These are phyloP conservation scores for Trichaptum fuscoviolaceum DNA, from an alignment of 768 basidiomycete species.

Conservation along the genomic window DNA sequence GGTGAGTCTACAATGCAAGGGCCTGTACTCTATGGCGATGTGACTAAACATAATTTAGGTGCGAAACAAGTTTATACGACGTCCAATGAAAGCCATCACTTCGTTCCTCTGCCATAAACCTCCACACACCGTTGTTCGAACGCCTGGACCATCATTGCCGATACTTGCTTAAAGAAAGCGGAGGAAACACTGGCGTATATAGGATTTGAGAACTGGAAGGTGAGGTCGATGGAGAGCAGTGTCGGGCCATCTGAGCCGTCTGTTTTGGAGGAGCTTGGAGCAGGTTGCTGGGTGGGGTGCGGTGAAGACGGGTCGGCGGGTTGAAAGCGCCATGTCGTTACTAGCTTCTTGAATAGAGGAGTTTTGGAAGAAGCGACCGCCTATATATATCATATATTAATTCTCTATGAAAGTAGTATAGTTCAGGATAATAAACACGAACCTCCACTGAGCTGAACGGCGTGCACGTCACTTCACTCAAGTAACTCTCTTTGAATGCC, in stretches of 20 bases:
- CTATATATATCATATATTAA: constrained; percentile 30
- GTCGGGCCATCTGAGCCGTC: constrained; percentile 45
- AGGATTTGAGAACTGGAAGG: constrained; percentile 84
- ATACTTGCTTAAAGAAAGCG: constrained; percentile 82
- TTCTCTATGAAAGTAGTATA: constrained; percentile 6
- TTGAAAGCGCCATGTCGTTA: constrained; percentile 71
- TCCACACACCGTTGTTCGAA: constrained; percentile 81
- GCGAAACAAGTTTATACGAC: neutral
- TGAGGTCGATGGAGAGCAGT: constrained; percentile 76
- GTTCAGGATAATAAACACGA: constrained; percentile 20
- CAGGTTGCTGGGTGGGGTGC: constrained; percentile 25
- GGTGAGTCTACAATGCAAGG: neutral
- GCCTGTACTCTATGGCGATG: neutral
- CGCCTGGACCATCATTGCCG: constrained; percentile 84
- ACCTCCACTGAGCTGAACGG: constrained; percentile 81
- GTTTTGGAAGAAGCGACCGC: constrained; percentile 68
- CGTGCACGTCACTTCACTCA: constrained; percentile 75
- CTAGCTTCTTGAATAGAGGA: constrained; percentile 66
- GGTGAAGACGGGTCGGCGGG: constrained; percentile 43
- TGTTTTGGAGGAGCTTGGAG: constrained; percentile 5
- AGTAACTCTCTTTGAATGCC: constrained; percentile 80
- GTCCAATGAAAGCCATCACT: neutral
- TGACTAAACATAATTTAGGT: neutral
- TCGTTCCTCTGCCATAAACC: constrained; percentile 50
- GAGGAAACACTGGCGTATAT: constrained; percentile 79